Percentiles rank a stretch among this genome's conserved stretches.
Evolutionary conservation across 2,329 filamentous ascomycete genomes (phyloP).

Genomic region (Arthroderma sp.): DNA sequence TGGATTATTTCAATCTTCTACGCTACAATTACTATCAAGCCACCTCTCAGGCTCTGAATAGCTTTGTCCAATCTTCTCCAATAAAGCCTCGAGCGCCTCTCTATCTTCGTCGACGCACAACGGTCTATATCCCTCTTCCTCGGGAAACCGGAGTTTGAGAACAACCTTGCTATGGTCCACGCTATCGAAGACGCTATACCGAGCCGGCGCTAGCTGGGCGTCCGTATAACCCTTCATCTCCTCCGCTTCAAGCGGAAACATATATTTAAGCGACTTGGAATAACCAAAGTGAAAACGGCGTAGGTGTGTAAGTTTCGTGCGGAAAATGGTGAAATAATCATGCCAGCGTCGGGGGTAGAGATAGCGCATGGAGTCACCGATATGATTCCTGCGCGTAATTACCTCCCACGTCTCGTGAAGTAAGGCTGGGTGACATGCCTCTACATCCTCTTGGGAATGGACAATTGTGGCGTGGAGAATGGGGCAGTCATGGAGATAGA

Average conservation of each 20-base stretch:
- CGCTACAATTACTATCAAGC: too few relatives aligned
- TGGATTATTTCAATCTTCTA: too few relatives aligned
- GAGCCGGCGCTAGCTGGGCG: background rate
- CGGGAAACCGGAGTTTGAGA: too few relatives aligned
- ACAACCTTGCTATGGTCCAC: too few relatives aligned
- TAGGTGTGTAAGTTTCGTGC: constrained; percentile 10
- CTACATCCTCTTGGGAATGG: constrained; percentile 3
- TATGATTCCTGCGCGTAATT: background rate
- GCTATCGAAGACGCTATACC: background rate
- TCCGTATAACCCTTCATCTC: constrained; percentile 5
- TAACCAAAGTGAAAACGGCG: constrained; percentile 12
- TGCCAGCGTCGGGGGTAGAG: constrained; percentile 13
- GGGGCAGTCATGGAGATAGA: constrained; percentile 34
- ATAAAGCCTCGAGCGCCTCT: constrained; percentile 9
- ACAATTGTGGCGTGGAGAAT: constrained; percentile 15
- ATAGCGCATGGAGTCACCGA: background rate
- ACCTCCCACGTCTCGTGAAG: background rate
- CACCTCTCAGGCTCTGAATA: too few relatives aligned
- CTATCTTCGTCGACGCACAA: constrained; percentile 10
- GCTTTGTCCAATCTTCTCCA: constrained; percentile 10
- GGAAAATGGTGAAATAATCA: constrained; percentile 14
- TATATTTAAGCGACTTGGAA: constrained; percentile 1
- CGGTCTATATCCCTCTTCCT: constrained; percentile 1
- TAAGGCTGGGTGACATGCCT: background rate
- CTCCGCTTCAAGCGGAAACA: constrained; percentile 14